Conservation (phyloP, 768 basidiomycete genomes). For the Podaxis sp. region DNA sequence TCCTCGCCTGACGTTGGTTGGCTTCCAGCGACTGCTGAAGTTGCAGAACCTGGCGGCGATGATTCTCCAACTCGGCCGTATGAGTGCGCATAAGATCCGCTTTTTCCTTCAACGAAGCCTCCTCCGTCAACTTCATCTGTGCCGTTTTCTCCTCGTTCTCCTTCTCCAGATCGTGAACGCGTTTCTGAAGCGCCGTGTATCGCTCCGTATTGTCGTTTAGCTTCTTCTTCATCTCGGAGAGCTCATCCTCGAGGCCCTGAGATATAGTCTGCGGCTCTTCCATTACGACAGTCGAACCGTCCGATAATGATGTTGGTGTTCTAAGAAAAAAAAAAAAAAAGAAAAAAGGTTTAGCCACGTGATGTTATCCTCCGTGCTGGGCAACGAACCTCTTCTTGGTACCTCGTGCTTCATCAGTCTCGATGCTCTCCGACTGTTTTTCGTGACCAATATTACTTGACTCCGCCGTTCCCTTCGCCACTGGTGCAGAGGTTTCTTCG, state of each 20-base stretch:
- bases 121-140: not conserved
- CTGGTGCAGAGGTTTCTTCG: not conserved
- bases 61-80: not conserved
- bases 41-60: not conserved
- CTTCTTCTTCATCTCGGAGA: not conserved
- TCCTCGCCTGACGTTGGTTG: not conserved
- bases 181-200: not conserved
- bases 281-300: constrained; percentile 1
- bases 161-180: not conserved
- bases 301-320: constrained; percentile 1
- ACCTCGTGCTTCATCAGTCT: not conserved
- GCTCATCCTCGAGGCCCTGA: not conserved
- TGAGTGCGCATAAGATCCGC: not conserved
- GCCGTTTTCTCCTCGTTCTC: not conserved
- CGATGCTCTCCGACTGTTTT: not conserved
- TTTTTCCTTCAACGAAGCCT: not conserved
- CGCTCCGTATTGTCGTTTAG: not conserved
- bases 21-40: not conserved
- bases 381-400: not conserved
- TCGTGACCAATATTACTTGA: not conserved
- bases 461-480: not conserved
- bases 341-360: not conserved
- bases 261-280: constrained; percentile 1
- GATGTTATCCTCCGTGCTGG: not conserved
- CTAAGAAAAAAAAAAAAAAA: not conserved